A percentile compares a stretch with the other conserved stretches of the same genome.
These are phyloP conservation scores for Macrolepiota fuliginosa DNA, from an alignment of 768 basidiomycete species.

Conservation along the genomic window DNA sequence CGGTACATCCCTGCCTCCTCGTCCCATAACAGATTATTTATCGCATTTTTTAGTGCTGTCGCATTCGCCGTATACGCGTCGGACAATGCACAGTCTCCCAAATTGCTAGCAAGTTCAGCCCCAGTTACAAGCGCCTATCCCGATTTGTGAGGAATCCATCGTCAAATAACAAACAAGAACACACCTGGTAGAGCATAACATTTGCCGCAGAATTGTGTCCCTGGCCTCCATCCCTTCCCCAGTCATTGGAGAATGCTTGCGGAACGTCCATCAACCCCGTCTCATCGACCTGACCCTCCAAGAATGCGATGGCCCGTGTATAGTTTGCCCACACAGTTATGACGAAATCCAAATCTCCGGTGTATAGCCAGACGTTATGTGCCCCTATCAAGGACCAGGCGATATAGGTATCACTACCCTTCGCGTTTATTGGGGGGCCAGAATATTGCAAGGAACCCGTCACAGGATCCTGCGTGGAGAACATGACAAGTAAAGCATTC, in stretches of 20 bases:
- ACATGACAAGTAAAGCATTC: constrained; percentile 48
- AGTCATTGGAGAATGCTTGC: constrained; percentile 41
- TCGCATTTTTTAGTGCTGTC: constrained; percentile 35
- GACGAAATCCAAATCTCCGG: constrained; percentile 45
- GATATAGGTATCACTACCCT: constrained; percentile 40
- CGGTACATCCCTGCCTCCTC: constrained; percentile 39
- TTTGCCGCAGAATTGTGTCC: constrained; percentile 48
- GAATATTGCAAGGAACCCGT: constrained; percentile 12
- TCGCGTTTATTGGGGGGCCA: constrained; percentile 10
- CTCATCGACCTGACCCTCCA: constrained; percentile 39
- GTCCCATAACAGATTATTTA: constrained; percentile 45
- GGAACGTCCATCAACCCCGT: constrained; percentile 40
- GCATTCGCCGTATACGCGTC: constrained; percentile 29
- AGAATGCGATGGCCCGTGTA: constrained; percentile 33
- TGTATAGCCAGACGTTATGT: constrained; percentile 42
- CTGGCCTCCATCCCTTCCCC: constrained; percentile 44
- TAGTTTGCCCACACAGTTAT: constrained; percentile 43
- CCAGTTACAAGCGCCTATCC: constrained; percentile 31
- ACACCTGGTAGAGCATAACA: constrained; percentile 40
- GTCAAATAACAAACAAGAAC: not conserved
- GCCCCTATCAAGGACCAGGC: constrained; percentile 47
- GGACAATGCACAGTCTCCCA: constrained; percentile 24
- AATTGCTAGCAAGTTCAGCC: constrained; percentile 30
- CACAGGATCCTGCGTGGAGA: constrained; percentile 40
- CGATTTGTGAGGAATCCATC: not conserved